These are phyloP conservation scores for Besnoitia besnoiti DNA, from an alignment of 169 alveolate species.

Conservation along the genomic window DNA sequence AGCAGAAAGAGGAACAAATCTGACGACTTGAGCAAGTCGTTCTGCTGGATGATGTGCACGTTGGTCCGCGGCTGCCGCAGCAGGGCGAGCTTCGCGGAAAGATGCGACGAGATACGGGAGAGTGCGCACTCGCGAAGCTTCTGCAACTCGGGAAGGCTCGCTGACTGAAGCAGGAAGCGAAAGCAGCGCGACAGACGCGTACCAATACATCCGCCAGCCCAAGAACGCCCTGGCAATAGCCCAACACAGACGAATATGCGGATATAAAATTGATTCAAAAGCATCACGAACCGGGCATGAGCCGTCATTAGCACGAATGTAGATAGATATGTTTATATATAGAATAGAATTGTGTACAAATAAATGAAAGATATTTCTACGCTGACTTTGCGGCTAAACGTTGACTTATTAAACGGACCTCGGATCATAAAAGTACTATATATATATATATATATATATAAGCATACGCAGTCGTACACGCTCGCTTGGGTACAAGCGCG, in stretches of 20 bases:
- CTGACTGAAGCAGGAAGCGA: background rate
- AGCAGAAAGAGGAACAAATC: slow-evolving; percentile 19
- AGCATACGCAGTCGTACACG: background rate
- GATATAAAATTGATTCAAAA: too few species aligned
- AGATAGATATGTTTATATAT: background rate
- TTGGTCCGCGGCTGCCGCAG: slow-evolving; percentile 45
- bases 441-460: background rate
- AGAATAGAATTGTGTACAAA: background rate
- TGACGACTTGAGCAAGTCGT: slow-evolving; percentile 7
- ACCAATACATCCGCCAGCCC: background rate
- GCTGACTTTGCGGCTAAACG: too few species aligned
- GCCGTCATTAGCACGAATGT: background rate
- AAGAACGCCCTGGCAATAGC: background rate
- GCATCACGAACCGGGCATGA: too few species aligned
- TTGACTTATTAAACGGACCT: too few species aligned
- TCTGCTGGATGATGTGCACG: slow-evolving; percentile 37
- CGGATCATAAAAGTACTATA: background rate
- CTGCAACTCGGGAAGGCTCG: slow-evolving; percentile 3
- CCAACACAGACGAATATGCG: too few species aligned
- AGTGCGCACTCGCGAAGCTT: background rate
- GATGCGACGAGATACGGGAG: background rate
- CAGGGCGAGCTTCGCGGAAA: background rate
- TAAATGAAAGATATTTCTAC: background rate
- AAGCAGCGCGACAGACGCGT: background rate
- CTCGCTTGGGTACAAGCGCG: background rate